Base-by-base conservation (phyloP, 441 rosid genomes). In the Isatis lusitanica region DNA sequence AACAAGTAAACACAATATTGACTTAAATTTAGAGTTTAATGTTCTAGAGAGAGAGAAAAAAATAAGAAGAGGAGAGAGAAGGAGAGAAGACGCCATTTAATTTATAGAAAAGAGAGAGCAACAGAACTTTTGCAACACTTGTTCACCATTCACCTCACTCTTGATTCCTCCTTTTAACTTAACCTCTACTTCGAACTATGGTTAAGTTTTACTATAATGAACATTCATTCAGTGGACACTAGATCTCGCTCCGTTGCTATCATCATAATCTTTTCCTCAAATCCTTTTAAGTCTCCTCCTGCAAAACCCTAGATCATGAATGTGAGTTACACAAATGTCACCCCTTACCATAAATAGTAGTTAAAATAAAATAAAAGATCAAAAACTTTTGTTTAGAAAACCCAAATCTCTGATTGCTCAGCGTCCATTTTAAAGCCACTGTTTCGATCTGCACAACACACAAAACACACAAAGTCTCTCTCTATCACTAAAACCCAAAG, bases 41-140 rank as follows among this genome's bases (percentile, higher is more conserved):
- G 67, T 42, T 16, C 5, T 15, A 74, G 74, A 30, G 78, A 80
- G 71, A 53, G 68, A 64, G 33, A 11, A n/a, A n/a, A n/a, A n/a
- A 67, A 57, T 7, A 8, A 35, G 12, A 38, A 9, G 9, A 38
- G 36, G 62, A 56, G 24, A 11, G 30, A 63, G 57, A 4, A 4
- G 15, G 9, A 50, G 77, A 78, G 70, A 64, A 79, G 81, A 83
- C 81, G 79, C 91, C 90, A 88, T 87, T 86, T 90, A 86, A 79
- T 84, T 38, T 88, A 83, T 83, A 85, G 74, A 78, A 66, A 73
- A 50, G 59, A 71, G 53, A 67, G 67, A 59, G 9, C 6, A 50
- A 58, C 93, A 88, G 93, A 89, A 78, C 89, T 90, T 88, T 89
- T 79, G 86, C 83, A 85, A 84, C 98, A 90, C 89, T 60, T 93